Conservation (phyloP, 2,329 filamentous ascomycete species). For the Cladosporium sp. region DNA sequence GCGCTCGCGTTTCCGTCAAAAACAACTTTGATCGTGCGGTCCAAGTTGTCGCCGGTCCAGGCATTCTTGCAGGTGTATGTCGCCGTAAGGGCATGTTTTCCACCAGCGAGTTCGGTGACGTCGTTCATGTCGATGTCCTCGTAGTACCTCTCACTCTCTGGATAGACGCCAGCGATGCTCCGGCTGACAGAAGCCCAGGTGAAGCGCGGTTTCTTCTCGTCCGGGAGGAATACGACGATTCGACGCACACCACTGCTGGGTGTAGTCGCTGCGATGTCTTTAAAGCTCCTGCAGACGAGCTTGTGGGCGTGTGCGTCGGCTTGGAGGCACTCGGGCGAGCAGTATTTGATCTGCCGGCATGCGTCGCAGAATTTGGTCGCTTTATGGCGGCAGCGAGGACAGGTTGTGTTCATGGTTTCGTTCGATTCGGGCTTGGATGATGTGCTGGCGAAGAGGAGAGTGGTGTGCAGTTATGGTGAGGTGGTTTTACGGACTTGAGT, state of each 20-base stretch:
- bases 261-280: background rate
- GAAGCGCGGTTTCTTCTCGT: slow-evolving; percentile 12
- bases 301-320: slow-evolving; percentile 20
- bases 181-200: slow-evolving; percentile 3
- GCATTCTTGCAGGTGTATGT: background rate
- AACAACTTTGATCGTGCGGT: background rate
- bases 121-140: background rate
- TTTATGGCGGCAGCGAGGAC: slow-evolving; percentile 12
- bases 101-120: background rate
- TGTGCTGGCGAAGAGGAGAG: background rate
- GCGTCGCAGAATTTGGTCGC: background rate
- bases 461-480: background rate
- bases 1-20: background rate
- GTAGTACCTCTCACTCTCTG: background rate
- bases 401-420: background rate
- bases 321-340: slow-evolving; percentile 20
- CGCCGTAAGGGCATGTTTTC: background rate
- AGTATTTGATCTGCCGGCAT: slow-evolving; percentile 19
- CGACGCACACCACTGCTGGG: background rate
- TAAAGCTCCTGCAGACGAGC: slow-evolving; percentile 16
- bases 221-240: slow-evolving; percentile 7
- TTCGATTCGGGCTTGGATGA: background rate
- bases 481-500: background rate
- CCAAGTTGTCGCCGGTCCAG: background rate
- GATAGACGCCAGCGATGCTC: background rate